A percentile compares a stretch with the other conserved stretches of the same genome.
These are phyloP conservation scores for Cornus kousa DNA, from an alignment of 148 eudicot species.

Conservation along the genomic window DNA sequence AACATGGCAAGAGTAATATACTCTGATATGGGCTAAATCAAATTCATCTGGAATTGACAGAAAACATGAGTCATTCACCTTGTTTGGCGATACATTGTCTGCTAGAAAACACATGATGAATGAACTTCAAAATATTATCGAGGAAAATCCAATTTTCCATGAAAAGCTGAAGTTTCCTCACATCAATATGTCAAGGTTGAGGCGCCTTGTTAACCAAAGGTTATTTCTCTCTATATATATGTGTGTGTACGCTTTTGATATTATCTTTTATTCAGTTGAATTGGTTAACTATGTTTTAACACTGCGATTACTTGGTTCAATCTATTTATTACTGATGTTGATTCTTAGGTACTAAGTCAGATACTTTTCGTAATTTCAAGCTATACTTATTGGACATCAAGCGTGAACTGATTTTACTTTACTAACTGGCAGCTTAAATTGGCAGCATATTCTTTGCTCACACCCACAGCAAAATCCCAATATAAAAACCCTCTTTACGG, in stretches of 20 bases:
- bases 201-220: conserved; percentile 26
- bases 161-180: conserved; percentile 23
- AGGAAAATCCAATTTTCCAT: conserved; percentile 14
- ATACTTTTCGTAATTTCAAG: neutral
- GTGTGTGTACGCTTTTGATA: neutral
- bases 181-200: conserved; percentile 15
- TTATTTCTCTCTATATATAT: neutral
- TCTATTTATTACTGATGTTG: neutral
- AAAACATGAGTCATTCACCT: conserved; percentile 7
- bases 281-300: neutral
- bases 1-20: neutral
- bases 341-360: neutral
- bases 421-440: conserved; percentile 21
- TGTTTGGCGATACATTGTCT: conserved; percentile 15
- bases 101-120: conserved; percentile 15
- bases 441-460: conserved; percentile 34
- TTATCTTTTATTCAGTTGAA: neutral
- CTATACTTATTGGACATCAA: neutral
- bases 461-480: conserved; percentile 24
- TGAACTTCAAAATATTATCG: conserved; percentile 16
- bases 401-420: neutral
- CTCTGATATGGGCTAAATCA: neutral
- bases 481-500: conserved; percentile 21
- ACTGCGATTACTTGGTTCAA: neutral
- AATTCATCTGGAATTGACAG: conserved; percentile 10